Conservation (phyloP, 139 green algal species). For the Spirogloea muscicola region DNA sequence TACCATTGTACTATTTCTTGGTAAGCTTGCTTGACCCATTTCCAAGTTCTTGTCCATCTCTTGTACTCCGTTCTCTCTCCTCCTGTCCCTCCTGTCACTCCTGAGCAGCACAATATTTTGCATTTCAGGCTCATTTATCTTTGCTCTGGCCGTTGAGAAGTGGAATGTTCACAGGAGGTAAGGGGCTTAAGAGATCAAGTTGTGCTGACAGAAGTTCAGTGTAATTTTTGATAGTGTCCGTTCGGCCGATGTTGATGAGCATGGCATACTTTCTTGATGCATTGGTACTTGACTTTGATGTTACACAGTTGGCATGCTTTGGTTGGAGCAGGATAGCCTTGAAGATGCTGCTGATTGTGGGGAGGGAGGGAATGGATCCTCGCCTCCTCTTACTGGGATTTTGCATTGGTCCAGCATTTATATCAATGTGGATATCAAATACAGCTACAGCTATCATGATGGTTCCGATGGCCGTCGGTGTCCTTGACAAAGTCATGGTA, state of each 20-base stretch:
- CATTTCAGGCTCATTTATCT: slow-evolving; percentile 34
- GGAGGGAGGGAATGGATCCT: slow-evolving; percentile 8
- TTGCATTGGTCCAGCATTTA: slow-evolving; percentile 3
- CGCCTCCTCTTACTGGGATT: slow-evolving; percentile 21
- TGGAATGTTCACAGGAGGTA: slow-evolving; percentile 20
- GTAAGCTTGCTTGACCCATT: too few species aligned
- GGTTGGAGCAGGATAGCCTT: slow-evolving; percentile 21
- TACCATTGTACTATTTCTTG: slow-evolving; percentile 30
- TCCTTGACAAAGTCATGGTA: slow-evolving; percentile 22
- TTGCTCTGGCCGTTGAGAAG: slow-evolving; percentile 34
- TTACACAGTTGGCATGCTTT: slow-evolving; percentile 6
- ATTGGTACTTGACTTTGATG: slow-evolving; percentile 27
- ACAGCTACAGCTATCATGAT: slow-evolving; percentile 39
- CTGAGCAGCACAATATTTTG: too few species aligned
- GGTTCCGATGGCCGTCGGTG: slow-evolving; percentile 33
- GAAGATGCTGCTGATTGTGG: slow-evolving; percentile 12
- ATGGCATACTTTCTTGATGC: too few species aligned
- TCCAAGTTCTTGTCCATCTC: too few species aligned
- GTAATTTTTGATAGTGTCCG: too few species aligned
- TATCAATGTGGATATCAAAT: slow-evolving; percentile 40
- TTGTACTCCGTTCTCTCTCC: too few species aligned
- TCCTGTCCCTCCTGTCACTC: too few species aligned
- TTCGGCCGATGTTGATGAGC: too few species aligned
- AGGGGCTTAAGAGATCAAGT: too few species aligned
- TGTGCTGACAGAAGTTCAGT: too few species aligned